Base-by-base conservation (phyloP, 805 yeast species). In the Candida patagonica region DNA sequence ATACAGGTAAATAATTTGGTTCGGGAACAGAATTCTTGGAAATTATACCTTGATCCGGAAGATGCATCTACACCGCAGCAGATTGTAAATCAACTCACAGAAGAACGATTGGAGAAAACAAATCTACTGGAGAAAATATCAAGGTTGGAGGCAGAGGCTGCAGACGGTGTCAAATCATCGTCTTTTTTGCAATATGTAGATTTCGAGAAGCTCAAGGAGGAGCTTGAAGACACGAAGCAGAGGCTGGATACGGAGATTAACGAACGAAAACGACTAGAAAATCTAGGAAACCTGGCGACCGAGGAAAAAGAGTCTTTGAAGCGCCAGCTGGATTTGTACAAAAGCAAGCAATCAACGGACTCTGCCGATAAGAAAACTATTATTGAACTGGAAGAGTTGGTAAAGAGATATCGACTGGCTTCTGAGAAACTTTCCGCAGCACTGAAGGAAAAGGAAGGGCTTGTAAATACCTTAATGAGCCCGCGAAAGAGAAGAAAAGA, bases 261-360 rank as follows among this genome's bases (percentile, higher is more conserved):
- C 35, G 48, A 15, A 30, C 54, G 24, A 40, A 48, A 43, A 2
- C 43, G 77, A 41, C 53, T 73, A 5, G 73, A 74, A 36, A 69
- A 71, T 39, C 78, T 76, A 42, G 67, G 67, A 38, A 51, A 62
- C 2, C 59, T 80, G 31, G 70, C 78, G n/a, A 51, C 62, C 19
- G 74, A 73, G 45, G 88, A 81, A 51, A 68, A 77, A 22, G 73
- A 67, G 40, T 67, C 76, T 42, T 59, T 81, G 39, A 63, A 81
- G 43, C 66, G 65, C 30, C 79, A 76, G 55, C 54, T 80, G 37
- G 70, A 75, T 40, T 68, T 67, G 23, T 53, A 73, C 34, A 78
- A 73, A 43, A 54, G 55, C 16, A 63, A 59, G 39, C 49, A 49
- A 2, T 42, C 42, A 8, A 33, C 37, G 6, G 57, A 46, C 24